Evolutionary conservation across 2,329 filamentous ascomycete species (phyloP), one percentile per base, ranked within the genome.

Genomic region (Grosmannia clavigera): DNA sequence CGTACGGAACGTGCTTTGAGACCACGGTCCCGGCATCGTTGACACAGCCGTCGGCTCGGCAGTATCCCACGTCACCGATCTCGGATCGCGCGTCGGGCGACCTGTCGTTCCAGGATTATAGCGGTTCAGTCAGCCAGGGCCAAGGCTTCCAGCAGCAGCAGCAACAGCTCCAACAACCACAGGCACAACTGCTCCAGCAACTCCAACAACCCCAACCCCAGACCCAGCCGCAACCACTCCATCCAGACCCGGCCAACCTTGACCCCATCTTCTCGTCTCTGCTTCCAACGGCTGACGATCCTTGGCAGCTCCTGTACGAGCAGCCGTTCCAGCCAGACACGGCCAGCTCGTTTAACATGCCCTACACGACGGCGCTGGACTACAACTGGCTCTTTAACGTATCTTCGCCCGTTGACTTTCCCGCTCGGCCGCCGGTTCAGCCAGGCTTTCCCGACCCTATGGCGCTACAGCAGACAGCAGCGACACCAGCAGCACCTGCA

Each of bases 291-390:
- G 29, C 54, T 14, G 38, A 46, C 25, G 55, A 56, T 22, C 38
- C 55, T 5, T 46, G 38, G 55, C 55, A 56, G 38, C 38, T 56
- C 38, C 46, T 38, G 57, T 53, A 59, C 27, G 63, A 64, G 19
- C 53, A 63, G 48, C 51, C 53, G 1, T 63, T 64, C 55, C 63
- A 64, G 51, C 53, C 63, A 7, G 63, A 64, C 35, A 64, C 63
- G 4, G 62, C 63, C 16, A 63, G 62, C 33, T 64, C 63, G 3
- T 64, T 64, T 50, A 64, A 64, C 22, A 64, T 64, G 63, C 63
- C 63, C 16, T 64, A 62, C 33, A 64, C 63, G 5, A 64, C 63
- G 1, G 62, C 63, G 0, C 19, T 58, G 31, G 53, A 64, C 56
- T 64, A 64, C 50, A 63, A 62, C 29, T 64, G 63, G 63, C 62